Evolutionary conservation across 495 filamentous ascomycete species (phyloP).

Genomic region (Neurospora cerealis): DNA sequence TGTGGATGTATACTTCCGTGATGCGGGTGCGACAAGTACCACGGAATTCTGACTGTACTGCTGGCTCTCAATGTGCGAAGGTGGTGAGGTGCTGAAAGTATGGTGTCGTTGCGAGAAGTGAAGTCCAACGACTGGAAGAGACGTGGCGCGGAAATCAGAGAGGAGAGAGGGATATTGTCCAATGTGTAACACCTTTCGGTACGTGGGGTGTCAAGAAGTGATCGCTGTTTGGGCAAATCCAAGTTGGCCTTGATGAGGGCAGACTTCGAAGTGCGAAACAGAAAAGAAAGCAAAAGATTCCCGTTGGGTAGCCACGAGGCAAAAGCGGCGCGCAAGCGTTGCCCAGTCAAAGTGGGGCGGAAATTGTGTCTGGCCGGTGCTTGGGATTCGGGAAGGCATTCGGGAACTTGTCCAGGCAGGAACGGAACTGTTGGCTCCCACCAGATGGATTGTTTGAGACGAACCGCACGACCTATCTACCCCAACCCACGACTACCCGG

Average conservation of each 20-base stretch:
- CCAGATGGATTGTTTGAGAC: not conserved
- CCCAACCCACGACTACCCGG: not conserved
- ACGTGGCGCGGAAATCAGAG: too few species aligned
- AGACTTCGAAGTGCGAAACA: not conserved
- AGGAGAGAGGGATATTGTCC: too few species aligned
- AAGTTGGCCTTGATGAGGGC: not conserved
- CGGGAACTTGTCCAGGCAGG: not conserved
- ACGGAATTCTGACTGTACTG: too few species aligned
- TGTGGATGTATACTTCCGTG: too few species aligned
- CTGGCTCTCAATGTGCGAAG: too few species aligned
- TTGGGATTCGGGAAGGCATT: too few species aligned
- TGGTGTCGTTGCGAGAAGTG: too few species aligned
- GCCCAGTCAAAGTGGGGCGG: not conserved
- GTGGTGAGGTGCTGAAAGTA: too few species aligned
- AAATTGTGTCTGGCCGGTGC: not conserved
- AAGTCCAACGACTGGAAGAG: too few species aligned
- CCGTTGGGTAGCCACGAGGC: not conserved
- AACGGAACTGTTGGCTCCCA: not conserved
- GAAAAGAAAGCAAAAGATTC: not conserved
- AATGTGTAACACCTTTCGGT: too few species aligned
- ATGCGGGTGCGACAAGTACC: too few species aligned
- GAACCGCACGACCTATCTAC: not conserved
- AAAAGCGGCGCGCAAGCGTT: not conserved
- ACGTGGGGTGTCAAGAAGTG: not conserved
- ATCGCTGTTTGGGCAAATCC: not conserved